phyloP scores from a whole-genome alignment of 2,329 filamentous ascomycete genomes.

The Cladosporium phlei region DNA sequence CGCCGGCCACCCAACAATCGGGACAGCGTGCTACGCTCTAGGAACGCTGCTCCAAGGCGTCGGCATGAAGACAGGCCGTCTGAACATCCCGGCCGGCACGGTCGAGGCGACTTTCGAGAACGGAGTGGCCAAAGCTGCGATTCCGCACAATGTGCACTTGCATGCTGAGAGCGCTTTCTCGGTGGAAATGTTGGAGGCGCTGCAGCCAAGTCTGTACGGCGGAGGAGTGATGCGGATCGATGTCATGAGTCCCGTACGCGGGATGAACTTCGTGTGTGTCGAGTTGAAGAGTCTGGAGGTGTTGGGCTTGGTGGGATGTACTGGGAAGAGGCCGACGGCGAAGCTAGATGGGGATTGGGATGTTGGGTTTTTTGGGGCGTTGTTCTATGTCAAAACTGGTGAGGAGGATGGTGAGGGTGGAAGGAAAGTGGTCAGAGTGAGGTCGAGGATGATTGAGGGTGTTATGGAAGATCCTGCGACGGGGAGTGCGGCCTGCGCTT shows the following conservation, averaged over 20 bases:
- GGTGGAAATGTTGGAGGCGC: constrained; percentile 28
- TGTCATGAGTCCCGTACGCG: constrained; percentile 57
- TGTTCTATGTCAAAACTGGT: constrained; percentile 51
- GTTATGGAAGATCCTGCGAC: constrained; percentile 47
- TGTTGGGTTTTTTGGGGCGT: constrained; percentile 50
- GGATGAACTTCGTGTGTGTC: constrained; percentile 68
- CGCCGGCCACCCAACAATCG: constrained; percentile 55
- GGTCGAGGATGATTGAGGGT: constrained; percentile 14
- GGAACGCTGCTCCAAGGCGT: constrained; percentile 26
- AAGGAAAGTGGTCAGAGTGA: not conserved
- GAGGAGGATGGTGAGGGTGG: constrained; percentile 1
- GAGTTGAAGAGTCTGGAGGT: constrained; percentile 57
- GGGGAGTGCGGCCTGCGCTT: constrained; percentile 46
- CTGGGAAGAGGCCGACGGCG: constrained; percentile 30
- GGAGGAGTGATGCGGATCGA: constrained; percentile 15
- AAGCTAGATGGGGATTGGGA: constrained; percentile 48
- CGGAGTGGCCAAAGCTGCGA: constrained; percentile 52
- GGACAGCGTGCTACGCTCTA: constrained; percentile 48
- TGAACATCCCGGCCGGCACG: constrained; percentile 42
- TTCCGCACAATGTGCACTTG: constrained; percentile 63
- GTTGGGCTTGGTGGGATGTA: constrained; percentile 44
- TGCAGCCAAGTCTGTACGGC: constrained; percentile 34
- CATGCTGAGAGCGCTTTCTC: constrained; percentile 42
- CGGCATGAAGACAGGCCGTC: constrained; percentile 30
- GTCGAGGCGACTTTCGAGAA: constrained; percentile 37